These are phyloP conservation scores for Arctium lappa DNA, from an alignment of 129 eudicot genomes.

Conservation along the genomic window DNA sequence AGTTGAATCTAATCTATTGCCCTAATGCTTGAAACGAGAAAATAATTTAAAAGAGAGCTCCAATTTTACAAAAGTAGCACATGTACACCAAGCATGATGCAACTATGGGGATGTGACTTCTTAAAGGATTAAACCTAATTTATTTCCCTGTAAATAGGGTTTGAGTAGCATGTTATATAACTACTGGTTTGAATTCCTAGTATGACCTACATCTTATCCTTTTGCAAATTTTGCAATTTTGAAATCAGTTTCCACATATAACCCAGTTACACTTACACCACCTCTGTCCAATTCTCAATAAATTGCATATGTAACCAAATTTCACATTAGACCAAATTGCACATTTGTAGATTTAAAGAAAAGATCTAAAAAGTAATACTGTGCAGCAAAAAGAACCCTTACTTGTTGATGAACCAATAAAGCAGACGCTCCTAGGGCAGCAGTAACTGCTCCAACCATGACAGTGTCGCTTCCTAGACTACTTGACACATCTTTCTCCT, in stretches of 20 bases:
- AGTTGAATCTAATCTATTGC: neutral
- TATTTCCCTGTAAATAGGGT: conserved; percentile 4
- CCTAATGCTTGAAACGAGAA: neutral
- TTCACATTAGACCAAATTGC: neutral
- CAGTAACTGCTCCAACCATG: conserved; percentile 92
- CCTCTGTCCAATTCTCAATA: neutral
- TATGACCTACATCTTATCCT: neutral
- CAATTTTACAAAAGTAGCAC: neutral
- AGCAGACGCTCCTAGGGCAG: conserved; percentile 96
- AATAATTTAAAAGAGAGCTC: neutral
- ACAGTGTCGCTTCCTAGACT: conserved; percentile 29
- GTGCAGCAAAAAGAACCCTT: conserved; percentile 12
- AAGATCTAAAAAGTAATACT: neutral
- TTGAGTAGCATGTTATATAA: neutral
- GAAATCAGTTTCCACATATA: neutral
- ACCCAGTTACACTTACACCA: neutral
- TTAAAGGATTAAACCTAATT: neutral
- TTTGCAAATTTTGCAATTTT: conserved; percentile 7
- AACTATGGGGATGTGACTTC: neutral
- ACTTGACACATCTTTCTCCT: conserved; percentile 22
- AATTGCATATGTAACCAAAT: conserved; percentile 1
- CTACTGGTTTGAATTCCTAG: neutral
- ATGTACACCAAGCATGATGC: conserved; percentile 4
- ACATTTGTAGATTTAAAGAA: neutral
- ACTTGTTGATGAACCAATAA: conserved; percentile 71